Evolutionary conservation across 257 asterid genomes (phyloP).

Genomic region (Salvia rosmarinus): DNA sequence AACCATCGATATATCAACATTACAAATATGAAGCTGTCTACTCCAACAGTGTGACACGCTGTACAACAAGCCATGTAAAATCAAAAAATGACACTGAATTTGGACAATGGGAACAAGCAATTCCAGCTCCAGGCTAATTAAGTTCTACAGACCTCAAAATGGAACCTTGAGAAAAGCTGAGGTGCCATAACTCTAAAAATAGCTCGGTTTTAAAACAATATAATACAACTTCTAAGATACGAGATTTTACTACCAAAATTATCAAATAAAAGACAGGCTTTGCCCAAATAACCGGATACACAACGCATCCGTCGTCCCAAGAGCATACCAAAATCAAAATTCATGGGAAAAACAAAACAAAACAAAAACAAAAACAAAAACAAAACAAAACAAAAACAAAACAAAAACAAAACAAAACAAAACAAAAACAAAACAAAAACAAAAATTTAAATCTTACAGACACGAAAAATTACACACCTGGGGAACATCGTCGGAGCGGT

Average conservation of each 20-base stretch:
- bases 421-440: too few relatives aligned
- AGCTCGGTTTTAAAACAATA: neutral
- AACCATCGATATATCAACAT: neutral
- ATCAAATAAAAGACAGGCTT: neutral
- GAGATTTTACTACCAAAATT: neutral
- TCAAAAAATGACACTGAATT: neutral
- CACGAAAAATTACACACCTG: constrained; percentile 45
- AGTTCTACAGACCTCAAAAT: neutral
- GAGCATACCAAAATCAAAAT: neutral
- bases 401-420: neutral
- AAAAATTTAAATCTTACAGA: neutral
- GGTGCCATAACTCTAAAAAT: neutral
- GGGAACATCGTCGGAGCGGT: constrained; percentile 91
- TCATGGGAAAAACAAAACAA: neutral
- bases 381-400: too few relatives aligned
- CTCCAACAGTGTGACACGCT: neutral
- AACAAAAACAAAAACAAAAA: too few relatives aligned
- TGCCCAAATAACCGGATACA: neutral
- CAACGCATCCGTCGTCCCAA: neutral
- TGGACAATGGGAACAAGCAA: neutral
- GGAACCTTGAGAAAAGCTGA: neutral
- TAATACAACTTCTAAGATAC: neutral
- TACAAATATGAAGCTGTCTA: neutral
- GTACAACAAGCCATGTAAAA: neutral
- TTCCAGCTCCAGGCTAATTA: neutral